Base-by-base conservation (phyloP, 2,329 filamentous ascomycete genomes). In the Botrytis aclada region DNA sequence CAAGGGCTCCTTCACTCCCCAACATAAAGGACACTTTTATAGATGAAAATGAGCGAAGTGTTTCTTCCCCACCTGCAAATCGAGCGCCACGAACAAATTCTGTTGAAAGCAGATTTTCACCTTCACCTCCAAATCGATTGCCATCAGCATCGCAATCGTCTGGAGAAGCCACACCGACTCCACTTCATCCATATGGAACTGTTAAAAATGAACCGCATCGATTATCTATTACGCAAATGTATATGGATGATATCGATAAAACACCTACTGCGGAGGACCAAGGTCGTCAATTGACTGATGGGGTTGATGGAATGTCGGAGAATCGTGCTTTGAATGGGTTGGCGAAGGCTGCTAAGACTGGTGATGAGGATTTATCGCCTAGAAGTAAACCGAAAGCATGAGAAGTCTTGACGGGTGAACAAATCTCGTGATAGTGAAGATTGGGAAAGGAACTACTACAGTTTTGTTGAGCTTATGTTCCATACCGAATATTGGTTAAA, bases 291-390 rank as follows among this genome's bases (percentile, higher is more conserved):
- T 41, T 69, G 6, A 41, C 6, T 20, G 51, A 56, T 56, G 34
- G n/a, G 3, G 8, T 41, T 12, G 37, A 67, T 56, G 47, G 37
- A 5, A 10, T 32, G 32, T 16, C 20, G 7, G 47, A 41, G 4
- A 32, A 56, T n/a, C 47, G 6, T 14, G 37, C 22, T 51, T 18
- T 69, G n/a, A 69, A 69, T 58, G 61, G 61, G 43, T n/a, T 29
- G 14, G 16, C 16, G 29, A 45, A 45, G n/a, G 16, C 16, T 12
- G 12, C 4, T n/a, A 41, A 20, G 20, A 7, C 25, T 32, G 25
- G 29, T 18, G 32, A 62, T 9, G 70, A 60, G 5, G 51, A 61
- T 6, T 47, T 72, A 9, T 69, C 70, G 12, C 70, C 70, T 65
- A 72, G 20, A 64, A 72, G 63, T 60, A 47, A 12, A 12, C 63